Evolutionary conservation across 768 basidiomycete species (phyloP), one percentile per base, ranked within the genome.

Genomic region (Melanogaster broomeanus): DNA sequence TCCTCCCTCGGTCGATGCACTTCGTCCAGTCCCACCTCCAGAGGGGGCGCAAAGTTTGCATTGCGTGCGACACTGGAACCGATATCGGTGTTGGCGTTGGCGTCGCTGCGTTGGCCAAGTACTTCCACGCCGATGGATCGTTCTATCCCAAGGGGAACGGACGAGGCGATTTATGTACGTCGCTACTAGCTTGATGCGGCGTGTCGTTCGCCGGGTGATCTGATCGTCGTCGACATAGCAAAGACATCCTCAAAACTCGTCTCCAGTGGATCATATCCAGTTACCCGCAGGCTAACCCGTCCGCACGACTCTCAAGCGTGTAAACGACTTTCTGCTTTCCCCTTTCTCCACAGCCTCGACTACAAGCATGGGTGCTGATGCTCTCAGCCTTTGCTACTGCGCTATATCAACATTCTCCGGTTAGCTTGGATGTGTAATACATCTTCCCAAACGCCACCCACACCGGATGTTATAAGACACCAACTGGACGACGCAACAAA

Each of bases 231-330:
- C 31, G 34, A 31, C 31, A 18, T 61, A 39, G 77, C 56, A 97
- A 97, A 66, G 68, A 75, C 18, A 69, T 77, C 12, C 82, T 98
- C 55, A 81, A 83, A 11, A 85, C 75, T 12, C 78, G 93, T 16
- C 74, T 98, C 31, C 87, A 98, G 63, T 93, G 90, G 90, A 82
- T 98, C 42, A 87, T 94, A 51, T 75, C 86, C 18, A 85, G 82
- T 56, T 72, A 79, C 45, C 88, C 90, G 6, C 73, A 75, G 48
- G 88, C 85, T 4, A 98, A 97, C 64, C 95, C 96, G 0, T 85
- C 90, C 80, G 93, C 37, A 77, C 83, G 15, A 91, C 88, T 9
- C 75, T 98, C 52, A 90, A 90, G 66, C 72, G 85, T 13, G 80
- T 90, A 40, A 92, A 93, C 62, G 84, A 87, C 56, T 88, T 78